phyloP scores from a whole-genome alignment of 192 early-diverging fungal species.

The Entomortierella beljakovae region DNA sequence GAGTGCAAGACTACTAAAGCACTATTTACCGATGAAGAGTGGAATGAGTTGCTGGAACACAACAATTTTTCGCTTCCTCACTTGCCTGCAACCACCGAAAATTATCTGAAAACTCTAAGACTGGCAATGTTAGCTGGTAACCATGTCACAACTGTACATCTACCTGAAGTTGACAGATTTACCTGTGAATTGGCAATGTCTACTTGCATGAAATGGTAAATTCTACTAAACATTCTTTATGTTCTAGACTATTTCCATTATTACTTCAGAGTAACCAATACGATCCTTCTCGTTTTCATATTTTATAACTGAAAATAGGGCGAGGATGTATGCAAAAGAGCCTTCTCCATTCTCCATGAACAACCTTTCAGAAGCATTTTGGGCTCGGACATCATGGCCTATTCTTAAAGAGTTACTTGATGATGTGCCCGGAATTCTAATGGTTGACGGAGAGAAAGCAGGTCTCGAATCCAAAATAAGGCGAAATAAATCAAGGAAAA shows the following conservation, averaged over 20 bases:
- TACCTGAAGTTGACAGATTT: neutral
- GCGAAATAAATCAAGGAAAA: neutral
- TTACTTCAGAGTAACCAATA: neutral
- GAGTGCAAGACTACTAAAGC: conserved; percentile 3
- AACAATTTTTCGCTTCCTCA: neutral
- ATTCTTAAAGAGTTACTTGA: conserved; percentile 1
- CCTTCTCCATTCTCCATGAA: neutral
- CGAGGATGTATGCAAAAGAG: neutral
- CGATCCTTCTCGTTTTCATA: neutral
- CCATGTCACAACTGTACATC: neutral
- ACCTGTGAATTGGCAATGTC: conserved; percentile 1
- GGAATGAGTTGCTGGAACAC: neutral
- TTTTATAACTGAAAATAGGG: neutral
- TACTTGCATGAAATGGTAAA: conserved; percentile 8
- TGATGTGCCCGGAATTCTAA: neutral
- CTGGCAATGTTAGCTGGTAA: neutral
- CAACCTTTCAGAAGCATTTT: neutral
- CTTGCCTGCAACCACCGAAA: neutral
- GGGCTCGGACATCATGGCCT: conserved; percentile 5
- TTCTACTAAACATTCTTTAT: neutral
- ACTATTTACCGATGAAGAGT: conserved; percentile 10
- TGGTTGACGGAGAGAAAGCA: conserved; percentile 8
- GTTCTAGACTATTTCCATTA: neutral
- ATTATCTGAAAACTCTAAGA: neutral
- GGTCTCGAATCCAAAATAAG: neutral